Conservation (phyloP, 164 flowering plant species). For the Annona cherimola region DNA sequence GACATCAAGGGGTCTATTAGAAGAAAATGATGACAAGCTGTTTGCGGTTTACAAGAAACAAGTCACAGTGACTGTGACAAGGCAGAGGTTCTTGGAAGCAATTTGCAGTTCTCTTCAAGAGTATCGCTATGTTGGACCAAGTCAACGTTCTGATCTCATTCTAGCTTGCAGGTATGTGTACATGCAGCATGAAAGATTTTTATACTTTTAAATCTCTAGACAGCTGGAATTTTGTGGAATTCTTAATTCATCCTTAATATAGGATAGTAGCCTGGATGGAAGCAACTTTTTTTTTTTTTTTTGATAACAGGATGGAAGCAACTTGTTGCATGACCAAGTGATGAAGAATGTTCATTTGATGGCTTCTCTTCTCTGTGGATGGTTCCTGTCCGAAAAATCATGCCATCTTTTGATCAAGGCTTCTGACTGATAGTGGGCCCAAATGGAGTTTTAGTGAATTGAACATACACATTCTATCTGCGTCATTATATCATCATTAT, state of each 20-base stretch:
- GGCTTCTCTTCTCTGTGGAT: background rate
- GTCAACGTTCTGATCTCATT: constrained; percentile 68
- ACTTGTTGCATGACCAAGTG: background rate
- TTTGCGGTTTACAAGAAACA: constrained; percentile 67
- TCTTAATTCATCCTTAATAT: background rate
- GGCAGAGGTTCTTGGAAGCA: constrained; percentile 56
- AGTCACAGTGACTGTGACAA: constrained; percentile 44
- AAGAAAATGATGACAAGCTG: constrained; percentile 27
- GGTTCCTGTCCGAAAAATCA: no score
- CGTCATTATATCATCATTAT: no score
- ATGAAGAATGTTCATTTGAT: background rate
- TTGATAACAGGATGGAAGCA: background rate
- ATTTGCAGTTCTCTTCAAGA: constrained; percentile 63
- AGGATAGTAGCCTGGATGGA: no score
- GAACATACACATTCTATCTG: no score
- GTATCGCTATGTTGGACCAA: constrained; percentile 74
- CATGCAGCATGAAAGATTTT: background rate
- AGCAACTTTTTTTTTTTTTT: no score
- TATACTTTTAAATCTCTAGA: constrained; percentile 1
- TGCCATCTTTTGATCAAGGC: no score
- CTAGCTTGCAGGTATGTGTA: constrained; percentile 74
- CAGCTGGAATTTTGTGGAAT: background rate
- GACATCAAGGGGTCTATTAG: background rate
- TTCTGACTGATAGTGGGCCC: no score
- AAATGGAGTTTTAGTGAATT: no score